Evolutionary conservation across 2,329 filamentous ascomycete genomes (phyloP).

Genomic region (Colletotrichum coccodes): DNA sequence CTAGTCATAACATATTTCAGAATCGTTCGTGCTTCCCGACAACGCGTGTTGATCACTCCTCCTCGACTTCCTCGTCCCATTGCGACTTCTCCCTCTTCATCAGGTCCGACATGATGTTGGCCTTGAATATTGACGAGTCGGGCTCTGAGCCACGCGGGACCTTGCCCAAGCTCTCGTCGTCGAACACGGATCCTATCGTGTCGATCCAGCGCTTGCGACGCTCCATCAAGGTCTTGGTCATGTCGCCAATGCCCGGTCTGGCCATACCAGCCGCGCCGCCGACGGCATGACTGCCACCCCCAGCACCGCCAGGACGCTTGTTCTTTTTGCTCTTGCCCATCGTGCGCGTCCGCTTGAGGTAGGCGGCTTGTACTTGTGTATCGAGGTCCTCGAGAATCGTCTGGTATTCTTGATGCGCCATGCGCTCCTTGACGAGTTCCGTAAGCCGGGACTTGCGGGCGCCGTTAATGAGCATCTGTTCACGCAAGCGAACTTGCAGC

Average conservation of each 20-base stretch:
- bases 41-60: conserved; percentile 51
- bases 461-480: conserved; percentile 88
- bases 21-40: not conserved
- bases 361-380: conserved; percentile 92
- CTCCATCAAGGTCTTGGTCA: conserved; percentile 93
- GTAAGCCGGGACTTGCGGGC: conserved; percentile 88
- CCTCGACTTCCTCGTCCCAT: conserved; percentile 85
- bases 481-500: conserved; percentile 83
- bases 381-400: conserved; percentile 98
- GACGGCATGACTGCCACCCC: conserved; percentile 74
- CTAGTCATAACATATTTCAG: conserved; percentile 16
- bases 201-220: conserved; percentile 89
- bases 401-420: conserved; percentile 96
- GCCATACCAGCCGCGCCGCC: conserved; percentile 69
- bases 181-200: conserved; percentile 90
- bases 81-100: conserved; percentile 81
- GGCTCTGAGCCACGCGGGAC: conserved; percentile 76
- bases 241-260: conserved; percentile 86
- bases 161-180: conserved; percentile 78
- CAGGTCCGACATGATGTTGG: conserved; percentile 76
- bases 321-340: conserved; percentile 95
- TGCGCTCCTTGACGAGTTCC: conserved; percentile 88
- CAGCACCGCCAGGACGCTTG: conserved; percentile 80
- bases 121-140: conserved; percentile 77
- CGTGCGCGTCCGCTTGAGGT: conserved; percentile 93